A percentile compares a stretch with the other conserved stretches of the same genome.
These are phyloP conservation scores for Psidium friedrichsthalianum DNA, from an alignment of 345 rosid genomes.

Conservation along the genomic window DNA sequence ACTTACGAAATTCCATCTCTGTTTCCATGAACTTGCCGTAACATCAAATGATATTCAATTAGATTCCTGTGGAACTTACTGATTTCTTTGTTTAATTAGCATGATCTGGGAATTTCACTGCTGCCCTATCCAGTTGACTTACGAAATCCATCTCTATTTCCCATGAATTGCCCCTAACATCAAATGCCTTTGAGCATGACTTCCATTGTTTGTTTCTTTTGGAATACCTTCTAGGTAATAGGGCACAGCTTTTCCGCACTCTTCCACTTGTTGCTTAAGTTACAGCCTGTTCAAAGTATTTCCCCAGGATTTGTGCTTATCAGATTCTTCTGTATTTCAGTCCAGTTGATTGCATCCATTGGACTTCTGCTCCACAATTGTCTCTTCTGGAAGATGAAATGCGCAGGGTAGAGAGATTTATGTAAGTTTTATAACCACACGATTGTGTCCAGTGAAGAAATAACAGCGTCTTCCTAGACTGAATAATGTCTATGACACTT, in stretches of 20 bases:
- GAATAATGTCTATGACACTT: neutral
- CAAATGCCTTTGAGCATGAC: neutral
- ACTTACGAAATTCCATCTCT: neutral
- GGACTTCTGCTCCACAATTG: conserved; percentile 87
- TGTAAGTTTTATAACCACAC: conserved; percentile 25
- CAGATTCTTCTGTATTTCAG: conserved; percentile 30
- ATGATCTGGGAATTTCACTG: neutral
- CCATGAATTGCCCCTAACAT: neutral
- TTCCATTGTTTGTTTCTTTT: neutral
- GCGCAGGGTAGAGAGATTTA: conserved; percentile 95
- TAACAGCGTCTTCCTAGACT: neutral
- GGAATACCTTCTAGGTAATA: neutral
- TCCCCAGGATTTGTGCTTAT: neutral
- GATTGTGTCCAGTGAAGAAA: neutral
- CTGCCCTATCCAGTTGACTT: neutral
- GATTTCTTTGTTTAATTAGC: neutral
- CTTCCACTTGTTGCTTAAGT: neutral
- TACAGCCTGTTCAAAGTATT: neutral
- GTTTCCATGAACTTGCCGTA: neutral
- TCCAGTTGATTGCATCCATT: conserved; percentile 94
- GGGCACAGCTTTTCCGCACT: neutral
- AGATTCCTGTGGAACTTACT: neutral
- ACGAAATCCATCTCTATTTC: neutral
- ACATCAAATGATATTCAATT: neutral
- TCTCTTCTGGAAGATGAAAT: conserved; percentile 96